Evolutionary conservation across 768 basidiomycete genomes (phyloP), one percentile per base, ranked within the genome.

Genomic region (Mrakia blollopis): DNA sequence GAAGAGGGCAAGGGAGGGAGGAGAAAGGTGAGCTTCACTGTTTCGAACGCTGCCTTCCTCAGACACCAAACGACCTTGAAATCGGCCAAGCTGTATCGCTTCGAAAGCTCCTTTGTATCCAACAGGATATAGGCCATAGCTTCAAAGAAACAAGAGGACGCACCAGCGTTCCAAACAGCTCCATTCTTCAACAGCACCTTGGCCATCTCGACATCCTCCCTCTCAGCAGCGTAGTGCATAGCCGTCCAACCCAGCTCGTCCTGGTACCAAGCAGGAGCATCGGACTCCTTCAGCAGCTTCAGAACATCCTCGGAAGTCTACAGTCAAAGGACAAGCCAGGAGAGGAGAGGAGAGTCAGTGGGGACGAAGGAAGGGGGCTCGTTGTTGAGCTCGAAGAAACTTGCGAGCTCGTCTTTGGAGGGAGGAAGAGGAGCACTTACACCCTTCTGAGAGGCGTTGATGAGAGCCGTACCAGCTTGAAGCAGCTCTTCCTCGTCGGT

Each of bases 161-260:
- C 41, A 69, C 93, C 89, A 80, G 92, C 87, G 83, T 95, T 97
- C 97, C 97, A 99, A 0, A 93, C 82, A 0, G 93, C 94, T 18
- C 96, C 94, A 74, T 88, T 87, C n/a, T 89, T 86, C 37, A 99
- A 86, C 47, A 98, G 85, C 9, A 87, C 81, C 73, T 87, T 87
- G 16, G 91, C 86, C 23, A 96, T 85, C n/a, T 86, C 85, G 2
- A 86, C 81, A 79, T 91, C 88, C 80, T 91, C 89, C 65, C 87
- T 83, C 80, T 91, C 93, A 9, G 81, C 80, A 0, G 80, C 77
- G 39, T 78, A 78, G 67, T 78, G 77, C 23, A 78, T 65, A 1
- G 77, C 77, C 0, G 77, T 63, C 77, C 77, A 78, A 2, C 77
- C 77, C 28, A 78, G 65, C 47, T 78, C 73, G 68, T 78, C 77